Conservation (phyloP, 352 stramenopile species). For the Pythium dissimile region DNA sequence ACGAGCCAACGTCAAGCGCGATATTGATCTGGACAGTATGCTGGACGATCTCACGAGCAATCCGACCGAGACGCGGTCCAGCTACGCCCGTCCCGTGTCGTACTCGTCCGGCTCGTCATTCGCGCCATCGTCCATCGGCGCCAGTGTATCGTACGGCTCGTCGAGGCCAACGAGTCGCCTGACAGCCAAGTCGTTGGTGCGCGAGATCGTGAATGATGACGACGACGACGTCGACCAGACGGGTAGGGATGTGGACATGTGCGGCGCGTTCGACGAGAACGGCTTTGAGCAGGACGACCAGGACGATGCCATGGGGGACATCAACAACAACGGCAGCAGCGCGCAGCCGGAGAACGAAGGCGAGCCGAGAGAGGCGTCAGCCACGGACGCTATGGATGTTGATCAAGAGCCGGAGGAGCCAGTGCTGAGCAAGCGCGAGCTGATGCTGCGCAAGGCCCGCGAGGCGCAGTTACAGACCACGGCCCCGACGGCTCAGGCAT, state of each 20-base stretch:
- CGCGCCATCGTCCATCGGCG: background rate
- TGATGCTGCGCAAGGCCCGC: conserved; percentile 68
- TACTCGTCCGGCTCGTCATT: conserved; percentile 45
- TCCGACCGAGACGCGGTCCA: conserved; percentile 53
- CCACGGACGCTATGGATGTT: conserved; percentile 9
- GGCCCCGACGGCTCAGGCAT: conserved; percentile 49
- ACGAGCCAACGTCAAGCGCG: conserved; percentile 43
- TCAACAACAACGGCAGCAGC: conserved; percentile 27
- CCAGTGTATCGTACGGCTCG: background rate
- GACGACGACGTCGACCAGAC: conserved; percentile 16
- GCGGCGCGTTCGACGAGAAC: conserved; percentile 10
- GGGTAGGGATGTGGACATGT: conserved; percentile 4
- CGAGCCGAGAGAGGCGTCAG: conserved; percentile 26
- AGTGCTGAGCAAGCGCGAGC: conserved; percentile 65
- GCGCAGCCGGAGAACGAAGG: conserved; percentile 30
- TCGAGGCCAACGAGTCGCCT: background rate
- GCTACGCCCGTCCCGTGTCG: conserved; percentile 50
- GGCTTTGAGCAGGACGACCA: conserved; percentile 12
- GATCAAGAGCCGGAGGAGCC: conserved; percentile 14
- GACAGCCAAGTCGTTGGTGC: background rate
- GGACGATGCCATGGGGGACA: conserved; percentile 22
- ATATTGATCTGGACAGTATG: conserved; percentile 87
- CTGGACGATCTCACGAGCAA: conserved; percentile 83
- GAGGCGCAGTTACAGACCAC: conserved; percentile 56
- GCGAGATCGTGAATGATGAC: conserved; percentile 20